These are phyloP conservation scores for Hypholoma fasciculare DNA, from an alignment of 768 basidiomycete species.

Conservation along the genomic window DNA sequence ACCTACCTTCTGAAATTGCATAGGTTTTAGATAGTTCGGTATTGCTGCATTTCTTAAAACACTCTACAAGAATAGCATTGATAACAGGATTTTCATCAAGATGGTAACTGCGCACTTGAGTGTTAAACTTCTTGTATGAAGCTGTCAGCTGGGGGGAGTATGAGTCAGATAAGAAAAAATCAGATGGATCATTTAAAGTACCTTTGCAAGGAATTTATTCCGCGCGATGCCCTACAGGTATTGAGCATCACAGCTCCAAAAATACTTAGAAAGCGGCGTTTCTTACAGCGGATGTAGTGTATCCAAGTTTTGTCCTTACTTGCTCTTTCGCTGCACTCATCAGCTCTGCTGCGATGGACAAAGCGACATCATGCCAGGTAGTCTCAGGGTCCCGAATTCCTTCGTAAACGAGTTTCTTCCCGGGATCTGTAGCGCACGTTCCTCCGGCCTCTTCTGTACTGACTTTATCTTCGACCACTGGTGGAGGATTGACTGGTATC, in stretches of 20 bases:
- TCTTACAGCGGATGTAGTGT: constrained; percentile 91
- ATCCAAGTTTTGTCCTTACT: constrained; percentile 73
- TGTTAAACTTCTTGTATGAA: constrained; percentile 89
- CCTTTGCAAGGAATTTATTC: constrained; percentile 96
- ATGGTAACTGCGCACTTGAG: constrained; percentile 54
- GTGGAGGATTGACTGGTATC: constrained; percentile 51
- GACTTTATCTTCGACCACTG: not conserved
- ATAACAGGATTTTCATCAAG: not conserved
- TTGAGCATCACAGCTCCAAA: not conserved
- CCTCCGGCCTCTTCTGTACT: not conserved
- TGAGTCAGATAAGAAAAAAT: not conserved
- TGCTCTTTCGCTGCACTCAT: constrained; percentile 75
- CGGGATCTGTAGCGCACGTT: constrained; percentile 6
- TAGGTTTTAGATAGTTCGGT: constrained; percentile 77
- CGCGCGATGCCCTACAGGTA: constrained; percentile 74
- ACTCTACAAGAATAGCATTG: constrained; percentile 46
- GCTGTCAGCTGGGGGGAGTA: constrained; percentile 64
- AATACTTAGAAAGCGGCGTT: not conserved
- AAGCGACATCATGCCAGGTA: constrained; percentile 92
- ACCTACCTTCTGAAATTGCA: constrained; percentile 84
- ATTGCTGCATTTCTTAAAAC: constrained; percentile 84
- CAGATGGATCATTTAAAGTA: constrained; percentile 23
- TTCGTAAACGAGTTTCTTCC: constrained; percentile 8
- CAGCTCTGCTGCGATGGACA: constrained; percentile 85
- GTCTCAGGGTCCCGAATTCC: constrained; percentile 3